A percentile compares a stretch with the other conserved stretches of the same genome.
These are phyloP conservation scores for Zymoseptoria crescenta DNA, from an alignment of 2,329 filamentous ascomycete genomes.

Conservation along the genomic window DNA sequence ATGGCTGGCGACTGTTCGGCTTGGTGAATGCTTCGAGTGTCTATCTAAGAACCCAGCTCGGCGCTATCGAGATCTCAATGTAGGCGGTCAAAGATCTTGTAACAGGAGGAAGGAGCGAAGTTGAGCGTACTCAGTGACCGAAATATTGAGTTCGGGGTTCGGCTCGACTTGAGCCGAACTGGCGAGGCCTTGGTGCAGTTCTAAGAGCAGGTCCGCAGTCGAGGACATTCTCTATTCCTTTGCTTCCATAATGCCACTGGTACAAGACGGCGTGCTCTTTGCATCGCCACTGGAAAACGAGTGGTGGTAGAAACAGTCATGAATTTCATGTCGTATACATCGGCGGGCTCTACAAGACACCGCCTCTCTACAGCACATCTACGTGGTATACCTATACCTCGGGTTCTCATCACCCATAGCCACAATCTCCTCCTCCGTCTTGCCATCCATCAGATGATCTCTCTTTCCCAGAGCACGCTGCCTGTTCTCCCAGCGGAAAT, in stretches of 20 bases:
- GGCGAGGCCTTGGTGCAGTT: background rate
- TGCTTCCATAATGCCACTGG: background rate
- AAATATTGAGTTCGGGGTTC: background rate
- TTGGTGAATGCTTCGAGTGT: background rate
- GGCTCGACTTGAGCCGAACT: background rate
- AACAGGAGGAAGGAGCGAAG: background rate
- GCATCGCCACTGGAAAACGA: background rate
- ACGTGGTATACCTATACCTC: constrained; percentile 36
- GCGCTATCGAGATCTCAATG: no score
- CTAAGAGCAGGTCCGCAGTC: background rate
- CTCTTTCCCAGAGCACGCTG: constrained; percentile 33
- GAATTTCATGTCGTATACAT: background rate
- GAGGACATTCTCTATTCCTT: background rate
- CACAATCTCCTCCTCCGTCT: constrained; percentile 37
- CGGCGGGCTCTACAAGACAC: background rate
- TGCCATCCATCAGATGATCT: constrained; percentile 33
- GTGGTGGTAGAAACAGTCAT: background rate
- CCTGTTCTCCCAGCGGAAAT: constrained; percentile 32
- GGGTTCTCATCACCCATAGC: constrained; percentile 41
- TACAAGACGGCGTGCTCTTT: background rate
- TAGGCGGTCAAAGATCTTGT: background rate
- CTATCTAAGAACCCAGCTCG: no score
- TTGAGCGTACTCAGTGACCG: background rate
- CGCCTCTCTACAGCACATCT: background rate
- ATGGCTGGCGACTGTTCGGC: background rate